phyloP scores from a whole-genome alignment of 2,329 filamentous ascomycete genomes.

The Aspergillus sp. region DNA sequence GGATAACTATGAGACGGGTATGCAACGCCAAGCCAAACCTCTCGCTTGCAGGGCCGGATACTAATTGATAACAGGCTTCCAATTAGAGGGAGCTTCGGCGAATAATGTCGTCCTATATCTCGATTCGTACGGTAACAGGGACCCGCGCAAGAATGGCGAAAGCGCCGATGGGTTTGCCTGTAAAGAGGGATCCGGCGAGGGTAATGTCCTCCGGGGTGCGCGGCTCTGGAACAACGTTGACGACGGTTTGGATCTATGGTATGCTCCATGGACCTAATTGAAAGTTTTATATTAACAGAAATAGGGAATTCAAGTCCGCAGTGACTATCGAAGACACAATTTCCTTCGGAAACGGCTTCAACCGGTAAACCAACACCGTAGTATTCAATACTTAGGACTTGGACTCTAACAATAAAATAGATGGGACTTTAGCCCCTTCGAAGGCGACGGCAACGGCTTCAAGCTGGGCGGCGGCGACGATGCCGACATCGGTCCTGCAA shows the following conservation, averaged over 20 bases:
- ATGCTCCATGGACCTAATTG: neutral
- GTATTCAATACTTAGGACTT: neutral
- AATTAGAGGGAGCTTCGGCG: conserved; percentile 13
- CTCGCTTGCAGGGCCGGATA: neutral
- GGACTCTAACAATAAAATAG: neutral
- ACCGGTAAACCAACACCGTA: conserved; percentile 5
- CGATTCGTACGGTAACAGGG: conserved; percentile 18
- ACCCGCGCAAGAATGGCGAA: conserved; percentile 21
- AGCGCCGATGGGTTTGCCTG: conserved; percentile 21
- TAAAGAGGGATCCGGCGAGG: conserved; percentile 18
- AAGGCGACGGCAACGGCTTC: conserved; percentile 22
- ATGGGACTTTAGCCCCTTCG: conserved; percentile 19
- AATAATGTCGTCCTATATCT: conserved; percentile 19
- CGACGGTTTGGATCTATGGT: conserved; percentile 20
- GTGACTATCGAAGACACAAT: conserved; percentile 20
- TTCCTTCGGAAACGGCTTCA: conserved; percentile 18
- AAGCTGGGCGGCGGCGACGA: conserved; percentile 20
- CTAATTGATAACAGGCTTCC: conserved; percentile 11
- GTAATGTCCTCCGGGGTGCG: conserved; percentile 16
- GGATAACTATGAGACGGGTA: conserved; percentile 21
- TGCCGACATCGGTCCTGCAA: conserved; percentile 14
- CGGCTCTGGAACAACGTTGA: conserved; percentile 21
- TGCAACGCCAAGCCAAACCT: too few relatives aligned
- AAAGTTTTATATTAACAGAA: neutral
- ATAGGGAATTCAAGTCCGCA: conserved; percentile 20